These are phyloP conservation scores for Venturia nashicola DNA, from an alignment of 2,329 filamentous ascomycete species.

Conservation along the genomic window DNA sequence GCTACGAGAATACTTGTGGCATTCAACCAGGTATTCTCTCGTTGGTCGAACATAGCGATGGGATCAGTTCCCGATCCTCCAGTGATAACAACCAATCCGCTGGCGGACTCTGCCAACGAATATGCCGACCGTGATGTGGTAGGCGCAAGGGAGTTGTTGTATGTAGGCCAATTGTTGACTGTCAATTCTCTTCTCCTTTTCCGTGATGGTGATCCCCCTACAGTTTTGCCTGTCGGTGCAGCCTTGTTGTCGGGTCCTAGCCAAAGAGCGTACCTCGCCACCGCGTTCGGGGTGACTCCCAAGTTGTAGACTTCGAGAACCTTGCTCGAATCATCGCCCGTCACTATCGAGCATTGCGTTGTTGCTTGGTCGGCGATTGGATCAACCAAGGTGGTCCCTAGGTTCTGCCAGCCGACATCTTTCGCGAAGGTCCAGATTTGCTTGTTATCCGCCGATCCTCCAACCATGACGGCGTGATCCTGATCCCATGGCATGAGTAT, in stretches of 20 bases:
- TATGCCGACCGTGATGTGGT: constrained; percentile 52
- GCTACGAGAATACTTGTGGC: constrained; percentile 49
- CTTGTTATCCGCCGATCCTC: constrained; percentile 54
- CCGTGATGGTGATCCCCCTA: constrained; percentile 12
- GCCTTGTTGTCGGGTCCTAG: constrained; percentile 41
- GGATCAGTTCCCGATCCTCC: constrained; percentile 58
- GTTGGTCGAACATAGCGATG: constrained; percentile 65
- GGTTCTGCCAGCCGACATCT: constrained; percentile 51
- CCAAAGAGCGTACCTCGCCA: constrained; percentile 57
- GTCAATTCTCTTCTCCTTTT: constrained; percentile 39
- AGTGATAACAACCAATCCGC: constrained; percentile 63
- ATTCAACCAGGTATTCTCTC: constrained; percentile 67
- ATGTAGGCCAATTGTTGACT: constrained; percentile 57
- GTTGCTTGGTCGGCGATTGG: constrained; percentile 38
- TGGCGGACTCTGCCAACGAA: constrained; percentile 54
- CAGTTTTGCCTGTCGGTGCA: constrained; percentile 36
- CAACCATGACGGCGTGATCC: constrained; percentile 59
- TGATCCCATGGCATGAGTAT: constrained; percentile 64
- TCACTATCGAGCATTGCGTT: constrained; percentile 53
- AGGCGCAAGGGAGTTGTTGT: constrained; percentile 65
- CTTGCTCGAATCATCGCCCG: constrained; percentile 64
- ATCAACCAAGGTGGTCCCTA: constrained; percentile 52
- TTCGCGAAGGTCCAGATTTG: constrained; percentile 62
- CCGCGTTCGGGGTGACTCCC: constrained; percentile 58
- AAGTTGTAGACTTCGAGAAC: constrained; percentile 70